Base-by-base conservation (phyloP, 495 filamentous ascomycete genomes). In the Xylaria sp. region DNA sequence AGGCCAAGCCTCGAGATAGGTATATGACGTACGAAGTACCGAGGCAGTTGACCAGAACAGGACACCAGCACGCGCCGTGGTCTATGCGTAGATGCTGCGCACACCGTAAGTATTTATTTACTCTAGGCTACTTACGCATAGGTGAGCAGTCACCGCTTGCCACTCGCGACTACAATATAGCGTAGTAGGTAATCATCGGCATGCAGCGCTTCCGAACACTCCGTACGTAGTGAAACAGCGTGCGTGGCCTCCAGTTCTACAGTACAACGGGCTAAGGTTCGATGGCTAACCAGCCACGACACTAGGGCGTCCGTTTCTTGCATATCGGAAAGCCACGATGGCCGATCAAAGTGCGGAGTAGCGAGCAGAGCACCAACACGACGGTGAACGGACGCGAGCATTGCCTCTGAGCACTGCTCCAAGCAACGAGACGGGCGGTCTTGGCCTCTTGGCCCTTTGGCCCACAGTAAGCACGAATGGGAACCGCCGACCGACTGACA, bases 321-420 rank as follows among this genome's bases (percentile, higher is more conserved):
- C 40, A 64, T 64, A 64, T 21, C n/a, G n/a, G 4, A 40, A n/a
- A 63, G 58, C 58, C 58, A 61, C 37, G 6, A 61, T 41, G 35
- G 58, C 4, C 35, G 57, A 61, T 43, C 58, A 17, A 37, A 40
- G 35, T 61, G 59, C 37, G 59, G 37, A 43, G 37, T 40, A 15
- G 37, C 1, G 55, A 37, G 29, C 12, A 57, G 7, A 31, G n/a
- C n/a, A n/a, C n/a, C n/a, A n/a, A n/a, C n/a, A n/a, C n/a, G n/a
- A n/a, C n/a, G n/a, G n/a, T n/a, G n/a, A n/a, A n/a, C n/a, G n/a
- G n/a, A n/a, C n/a, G n/a, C n/a, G n/a, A n/a, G n/a, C n/a, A n/a
- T n/a, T n/a, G n/a, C n/a, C n/a, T n/a, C n/a, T n/a, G n/a, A 21
- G 15, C 35, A 8, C 3, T 62, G 59, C 37, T 24, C 12, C 11